These are phyloP conservation scores for Diplodia seriata DNA, from an alignment of 2,329 filamentous ascomycete genomes.

Conservation along the genomic window DNA sequence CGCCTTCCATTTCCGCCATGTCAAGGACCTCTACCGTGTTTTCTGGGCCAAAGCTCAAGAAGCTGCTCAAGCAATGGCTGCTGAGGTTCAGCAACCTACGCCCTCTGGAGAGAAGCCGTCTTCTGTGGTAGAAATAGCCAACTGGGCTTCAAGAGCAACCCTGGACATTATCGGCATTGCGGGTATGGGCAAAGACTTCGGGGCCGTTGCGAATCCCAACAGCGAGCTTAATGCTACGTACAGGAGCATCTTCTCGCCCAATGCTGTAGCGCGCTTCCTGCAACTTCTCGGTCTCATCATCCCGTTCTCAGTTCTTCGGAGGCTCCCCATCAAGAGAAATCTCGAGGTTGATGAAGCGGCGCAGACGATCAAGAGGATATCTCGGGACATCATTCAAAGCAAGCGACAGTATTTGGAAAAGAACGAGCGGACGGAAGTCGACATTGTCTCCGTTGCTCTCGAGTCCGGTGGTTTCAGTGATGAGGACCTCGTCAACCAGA, in stretches of 20 bases:
- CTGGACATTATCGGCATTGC: conserved; percentile 66
- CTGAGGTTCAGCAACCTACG: conserved; percentile 38
- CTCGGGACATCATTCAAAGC: conserved; percentile 70
- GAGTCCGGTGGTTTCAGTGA: conserved; percentile 77
- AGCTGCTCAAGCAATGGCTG: conserved; percentile 47
- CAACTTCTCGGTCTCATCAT: conserved; percentile 68
- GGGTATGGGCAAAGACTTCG: conserved; percentile 64
- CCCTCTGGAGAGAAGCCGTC: conserved; percentile 36
- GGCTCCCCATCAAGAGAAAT: conserved; percentile 75
- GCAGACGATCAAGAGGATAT: conserved; percentile 62
- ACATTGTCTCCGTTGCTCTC: conserved; percentile 83
- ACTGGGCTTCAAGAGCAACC: conserved; percentile 59
- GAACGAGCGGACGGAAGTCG: conserved; percentile 61
- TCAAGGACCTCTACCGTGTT: conserved; percentile 58
- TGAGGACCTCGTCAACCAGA: conserved; percentile 82
- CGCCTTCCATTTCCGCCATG: conserved; percentile 58
- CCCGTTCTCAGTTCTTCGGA: conserved; percentile 65
- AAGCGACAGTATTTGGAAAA: conserved; percentile 68
- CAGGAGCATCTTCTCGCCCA: conserved; percentile 57
- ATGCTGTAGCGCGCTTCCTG: conserved; percentile 61
- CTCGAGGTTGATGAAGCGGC: conserved; percentile 47
- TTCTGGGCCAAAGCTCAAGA: conserved; percentile 59
- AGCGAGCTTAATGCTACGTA: conserved; percentile 63
- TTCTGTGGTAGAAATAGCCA: conserved; percentile 52
- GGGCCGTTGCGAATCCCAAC: conserved; percentile 57